Conservation (phyloP, 1,284 basidiomycete species). For the Mycena sp. region DNA sequence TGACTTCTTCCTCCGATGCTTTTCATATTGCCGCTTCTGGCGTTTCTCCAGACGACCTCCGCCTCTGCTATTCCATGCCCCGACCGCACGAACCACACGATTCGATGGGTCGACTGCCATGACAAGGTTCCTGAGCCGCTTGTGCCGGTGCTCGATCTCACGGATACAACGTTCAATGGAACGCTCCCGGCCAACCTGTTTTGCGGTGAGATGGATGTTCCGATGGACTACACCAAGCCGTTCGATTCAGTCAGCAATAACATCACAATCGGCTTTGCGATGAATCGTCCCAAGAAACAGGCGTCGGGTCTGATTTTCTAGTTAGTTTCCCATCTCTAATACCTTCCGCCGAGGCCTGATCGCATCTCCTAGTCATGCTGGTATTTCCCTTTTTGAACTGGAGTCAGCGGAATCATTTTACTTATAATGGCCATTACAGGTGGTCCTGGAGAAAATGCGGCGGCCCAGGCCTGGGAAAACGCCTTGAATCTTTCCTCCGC, state of each 20-base stretch:
- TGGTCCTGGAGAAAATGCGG: constrained; percentile 28
- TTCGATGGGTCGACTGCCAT: constrained; percentile 32
- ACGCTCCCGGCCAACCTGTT: constrained; percentile 18
- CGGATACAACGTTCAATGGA: constrained; percentile 14
- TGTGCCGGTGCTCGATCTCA: constrained; percentile 12
- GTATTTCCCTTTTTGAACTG: not conserved
- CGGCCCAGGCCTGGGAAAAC: constrained; percentile 23
- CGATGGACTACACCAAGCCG: constrained; percentile 32
- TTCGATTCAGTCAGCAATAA: constrained; percentile 19
- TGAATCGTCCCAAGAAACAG: constrained; percentile 21
- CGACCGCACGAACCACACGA: constrained; percentile 13
- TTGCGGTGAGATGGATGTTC: constrained; percentile 34
- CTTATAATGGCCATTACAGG: constrained; percentile 14
- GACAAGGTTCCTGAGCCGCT: constrained; percentile 27
- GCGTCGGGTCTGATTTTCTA: constrained; percentile 22
- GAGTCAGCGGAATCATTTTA: not conserved
- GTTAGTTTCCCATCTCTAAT: constrained; percentile 8
- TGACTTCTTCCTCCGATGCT: too few species aligned
- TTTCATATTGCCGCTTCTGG: not conserved
- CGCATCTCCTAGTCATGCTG: constrained; percentile 14
- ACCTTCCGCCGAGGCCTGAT: not conserved
- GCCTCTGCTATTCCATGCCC: not conserved
- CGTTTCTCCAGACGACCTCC: not conserved
- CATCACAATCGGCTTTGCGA: constrained; percentile 34
- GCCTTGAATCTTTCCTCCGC: constrained; percentile 23